These are phyloP conservation scores for Citrus sinensis DNA, from an alignment of 345 rosid species.

Conservation along the genomic window DVS_A1.0 CM039168.1:1025501-1026000, in stretches of 20 bases:
- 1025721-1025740: not conserved
- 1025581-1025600: not conserved
- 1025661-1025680: constrained; percentile 24
- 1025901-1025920: constrained; percentile 73
- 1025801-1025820: constrained; percentile 75
- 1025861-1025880: constrained; percentile 78
- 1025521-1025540: too few species aligned
- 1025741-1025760: not conserved
- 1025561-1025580: too few species aligned
- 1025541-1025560: too few species aligned
- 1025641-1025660: not conserved
- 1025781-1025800: constrained; percentile 35
- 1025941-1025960: constrained; percentile 59
- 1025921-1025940: constrained; percentile 44
- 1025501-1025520: too few species aligned
- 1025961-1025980: constrained; percentile 83
- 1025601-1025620: not conserved
- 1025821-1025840: constrained; percentile 87
- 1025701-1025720: not conserved
- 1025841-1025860: constrained; percentile 87
- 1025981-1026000: constrained; percentile 67
- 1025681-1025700: not conserved
- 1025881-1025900: constrained; percentile 99
- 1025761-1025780: constrained; percentile 35
- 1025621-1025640: too few species aligned